These are phyloP conservation scores for Sequoia sempervirens DNA, from an alignment of 75 land plant genomes.

Conservation along the genomic window DNA sequence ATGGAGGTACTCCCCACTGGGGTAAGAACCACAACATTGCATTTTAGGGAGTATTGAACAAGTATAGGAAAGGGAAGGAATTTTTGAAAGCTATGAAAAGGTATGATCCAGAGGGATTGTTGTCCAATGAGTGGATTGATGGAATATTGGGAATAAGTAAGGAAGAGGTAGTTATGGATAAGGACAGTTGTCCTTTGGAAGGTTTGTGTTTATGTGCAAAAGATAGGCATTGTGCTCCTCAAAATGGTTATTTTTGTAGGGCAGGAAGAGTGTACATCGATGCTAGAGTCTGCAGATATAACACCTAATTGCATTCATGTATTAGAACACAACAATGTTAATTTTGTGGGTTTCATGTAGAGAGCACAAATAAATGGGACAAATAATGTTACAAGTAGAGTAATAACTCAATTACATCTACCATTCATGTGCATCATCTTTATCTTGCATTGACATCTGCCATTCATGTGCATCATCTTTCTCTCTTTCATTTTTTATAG, in stretches of 20 bases:
- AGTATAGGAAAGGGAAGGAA: conserved; percentile 31
- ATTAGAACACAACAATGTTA: too few relatives aligned
- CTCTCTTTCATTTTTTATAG: too few relatives aligned
- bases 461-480: too few relatives aligned
- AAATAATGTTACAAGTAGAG: too few relatives aligned
- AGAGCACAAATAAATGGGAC: too few relatives aligned
- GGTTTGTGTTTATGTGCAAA: conserved; percentile 72
- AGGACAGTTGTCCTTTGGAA: conserved; percentile 68
- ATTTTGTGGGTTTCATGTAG: too few relatives aligned
- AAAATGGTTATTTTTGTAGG: conserved; percentile 48
- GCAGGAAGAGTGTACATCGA: conserved; percentile 58
- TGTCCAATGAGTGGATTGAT: conserved; percentile 72
- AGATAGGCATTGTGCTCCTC: conserved; percentile 75
- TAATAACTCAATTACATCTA: too few relatives aligned
- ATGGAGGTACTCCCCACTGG: conserved; percentile 78
- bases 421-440: too few relatives aligned
- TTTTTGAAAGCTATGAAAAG: conserved; percentile 42
- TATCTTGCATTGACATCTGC: too few relatives aligned
- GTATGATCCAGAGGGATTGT: conserved; percentile 63
- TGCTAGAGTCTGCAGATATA: conserved; percentile 61
- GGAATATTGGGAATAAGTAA: conserved; percentile 45
- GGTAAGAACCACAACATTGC: conserved; percentile 75
- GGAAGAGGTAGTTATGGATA: conserved; percentile 12
- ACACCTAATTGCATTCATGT: background rate
- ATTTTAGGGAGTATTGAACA: conserved; percentile 34